Evolutionary conservation across 2,329 filamentous ascomycete genomes (phyloP), one percentile per base, ranked within the genome.

Genomic region (Ophiosphaerella narmari): DNA sequence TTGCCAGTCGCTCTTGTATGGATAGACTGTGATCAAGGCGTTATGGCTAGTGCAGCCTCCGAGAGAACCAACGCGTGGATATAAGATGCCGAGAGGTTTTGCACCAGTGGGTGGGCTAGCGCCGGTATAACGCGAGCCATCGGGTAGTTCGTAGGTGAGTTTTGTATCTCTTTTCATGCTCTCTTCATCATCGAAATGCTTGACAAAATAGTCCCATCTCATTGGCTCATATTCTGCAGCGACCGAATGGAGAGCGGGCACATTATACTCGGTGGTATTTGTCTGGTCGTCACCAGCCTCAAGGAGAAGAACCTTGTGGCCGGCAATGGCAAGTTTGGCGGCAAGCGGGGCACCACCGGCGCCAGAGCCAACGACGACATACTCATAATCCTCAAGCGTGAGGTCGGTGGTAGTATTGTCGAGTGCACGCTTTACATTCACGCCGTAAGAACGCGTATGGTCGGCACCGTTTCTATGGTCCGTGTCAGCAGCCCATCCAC

Each of bases 31-130:
- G 38, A 86, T 79, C 38, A 85, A 65, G 4, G 82, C 84, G 40
- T 87, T 86, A 66, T 87, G 84, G 13, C 77, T 77, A 0, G 81
- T 78, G 62, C 82, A 84, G 7, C 82, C 82, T 40, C 82, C 82
- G 1, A 85, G 71, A 2, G 77, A 79, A 12, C 77, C 80, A 2
- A 79, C 75, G 13, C 83, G 78, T 7, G 82, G 83, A 55, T 86
- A 86, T 11, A 80, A 72, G 18, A 80, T 79, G 5, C 83, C 83
- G 46, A 80, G 73, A 35, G 76, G 67, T 7, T 63, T 74, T 1
- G 82, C 79, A 6, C 78, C 80, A 5, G 72, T 63, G 0, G 83
- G 83, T 0, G 80, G 82, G 48, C 76, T 71, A 6, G 76, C 60
- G 2, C 83, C 83, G 13, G 77, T 80, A 60, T 85, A 85, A 23